Conservation (phyloP, 306 rosid genomes). For the Pterocarpus santalinus region DNA sequence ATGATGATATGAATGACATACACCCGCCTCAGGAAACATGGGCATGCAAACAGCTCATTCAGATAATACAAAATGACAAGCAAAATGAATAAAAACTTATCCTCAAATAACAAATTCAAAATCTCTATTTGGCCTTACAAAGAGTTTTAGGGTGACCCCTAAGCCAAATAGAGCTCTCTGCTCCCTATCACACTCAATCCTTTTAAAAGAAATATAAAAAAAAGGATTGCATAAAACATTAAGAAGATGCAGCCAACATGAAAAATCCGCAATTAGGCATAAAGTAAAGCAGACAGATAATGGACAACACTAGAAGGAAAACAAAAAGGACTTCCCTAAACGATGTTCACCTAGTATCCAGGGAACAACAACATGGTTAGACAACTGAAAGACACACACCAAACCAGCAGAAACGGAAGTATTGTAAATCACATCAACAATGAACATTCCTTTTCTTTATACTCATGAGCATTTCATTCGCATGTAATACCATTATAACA, state of each 20-base stretch:
- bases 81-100: background rate
- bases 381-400: background rate
- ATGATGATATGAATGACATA: conserved; percentile 7
- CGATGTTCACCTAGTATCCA: background rate
- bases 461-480: background rate
- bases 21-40: background rate
- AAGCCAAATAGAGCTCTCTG: background rate
- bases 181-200: background rate
- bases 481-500: background rate
- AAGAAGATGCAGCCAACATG: conserved; percentile 3
- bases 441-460: background rate
- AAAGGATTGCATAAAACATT: background rate
- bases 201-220: background rate
- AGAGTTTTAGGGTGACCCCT: background rate
- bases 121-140: background rate
- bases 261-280: background rate
- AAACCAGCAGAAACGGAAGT: background rate
- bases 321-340: background rate
- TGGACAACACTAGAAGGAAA: background rate
- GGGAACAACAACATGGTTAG: background rate
- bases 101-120: background rate
- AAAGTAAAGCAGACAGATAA: background rate
- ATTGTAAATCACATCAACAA: background rate
- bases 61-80: background rate
- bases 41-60: conserved; percentile 6